Base-by-base conservation (phyloP, 148 eudicot species). In the Talinum fruticosum region DNA sequence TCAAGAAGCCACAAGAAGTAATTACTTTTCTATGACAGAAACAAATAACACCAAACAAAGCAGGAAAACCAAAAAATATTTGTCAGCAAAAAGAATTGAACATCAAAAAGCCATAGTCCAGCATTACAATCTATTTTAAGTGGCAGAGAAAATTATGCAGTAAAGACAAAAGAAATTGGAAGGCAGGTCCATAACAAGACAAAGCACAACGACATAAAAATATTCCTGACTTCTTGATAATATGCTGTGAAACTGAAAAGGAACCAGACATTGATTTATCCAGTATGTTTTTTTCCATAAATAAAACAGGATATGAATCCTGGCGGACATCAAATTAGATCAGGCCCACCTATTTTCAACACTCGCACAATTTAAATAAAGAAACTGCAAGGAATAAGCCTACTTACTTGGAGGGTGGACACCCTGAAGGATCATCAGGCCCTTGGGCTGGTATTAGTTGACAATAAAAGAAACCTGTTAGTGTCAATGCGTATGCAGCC, bases 401-500 rank as follows among this genome's bases (percentile, higher is more conserved):
- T 81, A 85, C 95, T 86, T 83, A 94, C 98, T 80, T 85, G 57
- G 74, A 74, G 78, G 75, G 68, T 51, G 87, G 83, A 69, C 82
- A 72, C 75, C 69, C 79, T 62, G 85, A 68, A 73, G 80, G 78
- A 53, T 85, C 85, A 47, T 80, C 89, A 72, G 86, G 85, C 68
- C 74, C 81, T 69, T 75, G 38, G 75, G 84, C 76, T 21, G 90
- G 89, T 62, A 82, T 70, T 53, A 85, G 88, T 86, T 85, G 89
- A 83, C 89, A 91, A 77, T 89, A 91, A 83, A 92, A 95, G 79
- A 93, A 86, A 47, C 92, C 90, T 35, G 99, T 95, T 77, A 90
- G 79, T 59, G 87, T 87, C 87, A 95, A 85, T 7, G 99, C 97
- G 89, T 91, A 93, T 66, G 94, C 87, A 78, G 97, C 94, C 84